Evolutionary conservation across 148 eudicot genomes (phyloP).

Genomic region (Hydrangea macrophylla): DNA sequence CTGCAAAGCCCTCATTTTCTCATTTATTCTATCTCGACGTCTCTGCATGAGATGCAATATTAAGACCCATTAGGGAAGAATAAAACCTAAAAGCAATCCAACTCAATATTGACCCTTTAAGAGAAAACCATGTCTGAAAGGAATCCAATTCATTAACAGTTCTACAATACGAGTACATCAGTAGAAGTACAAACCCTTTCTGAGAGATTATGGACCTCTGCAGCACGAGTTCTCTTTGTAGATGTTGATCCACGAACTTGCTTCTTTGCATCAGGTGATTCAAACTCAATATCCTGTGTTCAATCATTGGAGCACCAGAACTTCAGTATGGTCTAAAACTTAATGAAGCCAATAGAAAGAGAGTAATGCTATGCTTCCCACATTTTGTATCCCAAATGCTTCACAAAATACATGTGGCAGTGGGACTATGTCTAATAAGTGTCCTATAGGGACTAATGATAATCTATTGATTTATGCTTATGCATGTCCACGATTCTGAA

Average conservation of each 20-base stretch:
- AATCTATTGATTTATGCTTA: too few relatives aligned
- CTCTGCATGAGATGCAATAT: constrained; percentile 46
- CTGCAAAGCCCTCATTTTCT: constrained; percentile 79
- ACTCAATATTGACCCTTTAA: too few relatives aligned
- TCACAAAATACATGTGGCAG: not conserved
- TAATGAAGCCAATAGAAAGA: not conserved
- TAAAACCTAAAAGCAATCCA: too few relatives aligned
- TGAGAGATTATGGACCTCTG: constrained; percentile 90
- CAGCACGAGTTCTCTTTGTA: constrained; percentile 82
- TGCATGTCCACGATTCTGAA: not conserved
- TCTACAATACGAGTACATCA: not conserved
- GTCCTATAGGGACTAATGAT: too few relatives aligned
- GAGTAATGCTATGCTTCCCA: not conserved
- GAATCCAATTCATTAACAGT: not conserved
- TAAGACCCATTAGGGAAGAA: constrained; percentile 1
- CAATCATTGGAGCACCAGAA: not conserved
- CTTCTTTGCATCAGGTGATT: constrained; percentile 50
- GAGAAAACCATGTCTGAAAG: not conserved
- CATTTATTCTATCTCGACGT: constrained; percentile 85
- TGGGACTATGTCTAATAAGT: too few relatives aligned
- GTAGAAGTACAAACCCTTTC: constrained; percentile 56
- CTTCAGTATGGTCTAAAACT: not conserved
- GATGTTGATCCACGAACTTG: constrained; percentile 48
- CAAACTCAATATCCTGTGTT: constrained; percentile 54
- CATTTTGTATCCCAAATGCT: not conserved